A percentile compares a stretch with the other conserved stretches of the same genome.
These are phyloP conservation scores for Populus hybrid DNA, from an alignment of 441 rosid genomes.

Conservation along the genomic window DNA sequence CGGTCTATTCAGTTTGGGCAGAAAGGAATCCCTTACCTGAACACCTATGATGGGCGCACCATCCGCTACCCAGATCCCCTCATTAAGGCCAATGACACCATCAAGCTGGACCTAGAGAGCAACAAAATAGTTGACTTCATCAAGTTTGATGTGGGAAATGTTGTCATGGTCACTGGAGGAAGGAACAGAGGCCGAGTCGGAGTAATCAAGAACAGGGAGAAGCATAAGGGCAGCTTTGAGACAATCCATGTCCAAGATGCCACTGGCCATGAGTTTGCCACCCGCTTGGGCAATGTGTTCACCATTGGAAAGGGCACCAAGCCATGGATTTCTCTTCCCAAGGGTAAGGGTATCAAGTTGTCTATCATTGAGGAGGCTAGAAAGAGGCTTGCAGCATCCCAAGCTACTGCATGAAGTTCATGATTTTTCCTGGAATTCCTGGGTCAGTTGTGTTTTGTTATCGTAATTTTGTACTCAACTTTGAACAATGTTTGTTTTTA, in stretches of 20 bases:
- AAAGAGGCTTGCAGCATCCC: constrained; percentile 56
- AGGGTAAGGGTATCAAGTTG: constrained; percentile 77
- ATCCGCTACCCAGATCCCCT: constrained; percentile 75
- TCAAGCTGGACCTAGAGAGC: constrained; percentile 68
- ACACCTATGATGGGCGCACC: constrained; percentile 78
- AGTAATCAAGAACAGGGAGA: constrained; percentile 70
- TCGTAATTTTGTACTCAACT: not conserved
- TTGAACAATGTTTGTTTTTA: not conserved
- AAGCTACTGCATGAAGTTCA: not conserved
- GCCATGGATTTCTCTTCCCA: constrained; percentile 83
- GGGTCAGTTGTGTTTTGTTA: not conserved
- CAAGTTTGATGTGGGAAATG: constrained; percentile 76
- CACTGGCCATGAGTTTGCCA: constrained; percentile 71
- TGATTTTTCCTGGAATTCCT: not conserved
- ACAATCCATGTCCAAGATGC: constrained; percentile 78
- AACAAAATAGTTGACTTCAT: constrained; percentile 73
- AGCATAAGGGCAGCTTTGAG: constrained; percentile 77
- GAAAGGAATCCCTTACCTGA: constrained; percentile 70
- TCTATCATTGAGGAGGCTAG: constrained; percentile 72
- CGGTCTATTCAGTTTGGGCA: constrained; percentile 63
- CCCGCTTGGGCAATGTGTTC: constrained; percentile 75
- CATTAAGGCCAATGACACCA: constrained; percentile 74
- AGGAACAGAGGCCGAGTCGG: constrained; percentile 84
- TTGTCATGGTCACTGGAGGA: constrained; percentile 85
- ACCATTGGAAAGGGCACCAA: constrained; percentile 76